Evolutionary conservation across 805 yeast species (phyloP), one percentile per base, ranked within the genome.

Genomic region (Pichia membranifaciens): DNA sequence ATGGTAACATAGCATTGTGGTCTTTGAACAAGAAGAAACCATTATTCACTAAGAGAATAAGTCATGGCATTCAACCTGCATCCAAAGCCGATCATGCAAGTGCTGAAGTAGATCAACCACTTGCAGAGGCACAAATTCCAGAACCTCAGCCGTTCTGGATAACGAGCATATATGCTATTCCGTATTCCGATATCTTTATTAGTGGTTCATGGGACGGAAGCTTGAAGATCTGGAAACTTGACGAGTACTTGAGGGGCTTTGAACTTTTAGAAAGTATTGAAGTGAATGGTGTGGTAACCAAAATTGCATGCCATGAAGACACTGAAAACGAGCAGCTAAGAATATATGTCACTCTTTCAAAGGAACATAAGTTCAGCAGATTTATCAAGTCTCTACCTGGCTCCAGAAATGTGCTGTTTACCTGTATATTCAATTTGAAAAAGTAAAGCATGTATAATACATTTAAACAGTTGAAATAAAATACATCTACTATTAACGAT

Each of bases 1-100:
- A 90, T 62, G 99, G 99, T 38, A 85, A 80, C 60, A 68, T 93
- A 29, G 70, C 87, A n/a, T 71, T 93, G 51, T 93, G 99, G 99
- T 81, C 96, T 2, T 68, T 84, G 48, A 82, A 87, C 22, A 88
- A 88, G 68, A 93, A 93, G 76, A 90, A 88, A 67, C 95, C 98
- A 15, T 67, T 86, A 25, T 83, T 66, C 63, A 79, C 81, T 2
- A 66, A 75, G 51, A 76, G 93, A 58, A 67, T 72, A 42, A 86
- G 91, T 2, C 99, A 93, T 64, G 99, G 97, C 2, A 60, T 81
- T 16, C 65, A 69, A 12, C 72, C 75, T 1, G 38, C 58, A 0
- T 51, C 60, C 33, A 66, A 77, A 9, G 60, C 77, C 39, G 73
- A 72, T 15, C 76, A 78, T 47, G 72, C 82, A 0, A 78, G 85